These are phyloP conservation scores for Kodamaea sp. DNA, from an alignment of 1,139 yeast species.

Conservation along the genomic window DNA sequence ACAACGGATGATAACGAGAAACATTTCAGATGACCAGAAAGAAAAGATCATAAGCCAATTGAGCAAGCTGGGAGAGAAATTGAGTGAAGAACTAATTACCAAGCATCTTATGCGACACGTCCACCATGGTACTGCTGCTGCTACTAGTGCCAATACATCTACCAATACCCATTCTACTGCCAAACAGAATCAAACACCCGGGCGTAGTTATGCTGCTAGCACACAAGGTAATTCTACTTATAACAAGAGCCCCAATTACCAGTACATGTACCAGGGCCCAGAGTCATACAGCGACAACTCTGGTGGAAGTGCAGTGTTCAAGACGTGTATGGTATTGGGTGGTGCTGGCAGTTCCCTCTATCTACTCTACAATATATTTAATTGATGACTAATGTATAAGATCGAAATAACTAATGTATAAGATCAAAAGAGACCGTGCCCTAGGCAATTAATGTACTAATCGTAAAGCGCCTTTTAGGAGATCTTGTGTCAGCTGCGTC, in stretches of 20 bases:
- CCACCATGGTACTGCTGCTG: constrained; percentile 11
- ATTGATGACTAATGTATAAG: constrained; percentile 1
- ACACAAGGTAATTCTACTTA: not conserved
- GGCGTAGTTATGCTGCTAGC: not conserved
- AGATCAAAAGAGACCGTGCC: too few species aligned
- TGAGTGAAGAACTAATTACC: constrained; percentile 45
- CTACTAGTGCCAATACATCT: not conserved
- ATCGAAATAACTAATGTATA: too few species aligned
- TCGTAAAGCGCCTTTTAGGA: too few species aligned
- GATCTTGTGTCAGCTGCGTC: too few species aligned
- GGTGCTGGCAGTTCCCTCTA: constrained; percentile 33
- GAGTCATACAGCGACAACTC: constrained; percentile 21
- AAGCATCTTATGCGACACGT: constrained; percentile 47
- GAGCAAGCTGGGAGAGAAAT: constrained; percentile 32
- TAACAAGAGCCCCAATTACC: constrained; percentile 14
- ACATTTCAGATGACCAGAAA: constrained; percentile 31
- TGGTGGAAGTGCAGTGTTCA: constrained; percentile 15
- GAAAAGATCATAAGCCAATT: constrained; percentile 38
- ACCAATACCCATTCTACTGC: not conserved
- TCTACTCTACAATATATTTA: constrained; percentile 20
- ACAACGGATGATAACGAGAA: constrained; percentile 48
- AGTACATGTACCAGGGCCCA: constrained; percentile 38
- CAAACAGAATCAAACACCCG: not conserved
- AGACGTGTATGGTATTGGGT: constrained; percentile 28
- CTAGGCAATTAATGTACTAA: too few species aligned